These are phyloP conservation scores for Neurospora discreta DNA, from an alignment of 495 filamentous ascomycete species.

Conservation along the genomic window DNA sequence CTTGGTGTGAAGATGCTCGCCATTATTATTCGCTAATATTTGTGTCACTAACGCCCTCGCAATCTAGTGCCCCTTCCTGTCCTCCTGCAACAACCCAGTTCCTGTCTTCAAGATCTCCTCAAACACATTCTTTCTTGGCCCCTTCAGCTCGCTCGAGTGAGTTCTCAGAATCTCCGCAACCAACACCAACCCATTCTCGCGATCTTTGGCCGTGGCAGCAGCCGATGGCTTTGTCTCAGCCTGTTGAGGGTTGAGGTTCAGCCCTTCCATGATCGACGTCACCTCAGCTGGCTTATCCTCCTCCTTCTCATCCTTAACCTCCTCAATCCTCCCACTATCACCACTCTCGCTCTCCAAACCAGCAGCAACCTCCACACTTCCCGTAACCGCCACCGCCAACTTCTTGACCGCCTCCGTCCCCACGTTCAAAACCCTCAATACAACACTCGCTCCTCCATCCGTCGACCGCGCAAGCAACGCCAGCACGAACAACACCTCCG, in stretches of 20 bases:
- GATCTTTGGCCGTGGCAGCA: slow-evolving; percentile 36
- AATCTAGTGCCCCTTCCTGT: slow-evolving; percentile 8
- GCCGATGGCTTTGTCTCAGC: slow-evolving; percentile 17
- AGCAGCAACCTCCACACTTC: background rate
- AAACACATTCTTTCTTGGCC: slow-evolving; percentile 20
- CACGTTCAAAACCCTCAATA: slow-evolving; percentile 42
- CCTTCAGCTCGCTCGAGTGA: slow-evolving; percentile 28
- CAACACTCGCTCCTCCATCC: slow-evolving; percentile 43
- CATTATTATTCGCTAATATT: background rate
- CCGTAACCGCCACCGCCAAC: background rate
- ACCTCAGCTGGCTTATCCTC: background rate
- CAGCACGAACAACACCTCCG: slow-evolving; percentile 65
- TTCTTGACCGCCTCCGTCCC: slow-evolving; percentile 6
- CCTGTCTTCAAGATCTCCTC: slow-evolving; percentile 27
- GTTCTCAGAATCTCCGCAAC: slow-evolving; percentile 46
- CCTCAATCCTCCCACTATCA: background rate
- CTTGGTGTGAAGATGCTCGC: background rate
- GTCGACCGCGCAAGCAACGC: slow-evolving; percentile 51
- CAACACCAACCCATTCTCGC: slow-evolving; percentile 55
- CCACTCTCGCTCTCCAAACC: background rate
- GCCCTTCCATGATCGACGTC: slow-evolving; percentile 2
- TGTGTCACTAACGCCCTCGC: background rate
- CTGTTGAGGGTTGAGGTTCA: slow-evolving; percentile 27
- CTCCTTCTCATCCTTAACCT: slow-evolving; percentile 8
- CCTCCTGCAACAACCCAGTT: slow-evolving; percentile 19